A percentile compares a stretch with the other conserved stretches of the same genome.
These are phyloP conservation scores for Medicago arabica DNA, from an alignment of 306 rosid genomes.

Conservation along the genomic window DNA sequence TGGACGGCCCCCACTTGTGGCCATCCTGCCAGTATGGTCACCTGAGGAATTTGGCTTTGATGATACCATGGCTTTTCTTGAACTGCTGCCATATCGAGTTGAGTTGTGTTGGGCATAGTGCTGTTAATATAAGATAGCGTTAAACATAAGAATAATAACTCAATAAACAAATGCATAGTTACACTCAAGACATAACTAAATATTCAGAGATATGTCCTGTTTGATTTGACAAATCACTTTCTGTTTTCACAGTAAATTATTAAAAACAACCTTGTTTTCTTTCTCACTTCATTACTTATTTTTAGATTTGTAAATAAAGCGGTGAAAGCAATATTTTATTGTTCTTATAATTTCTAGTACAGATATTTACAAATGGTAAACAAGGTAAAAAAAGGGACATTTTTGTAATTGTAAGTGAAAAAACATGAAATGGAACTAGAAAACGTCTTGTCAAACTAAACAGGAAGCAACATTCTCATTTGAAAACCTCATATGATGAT, in stretches of 20 bases:
- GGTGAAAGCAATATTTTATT: not conserved
- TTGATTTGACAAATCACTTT: not conserved
- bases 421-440: not conserved
- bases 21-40: constrained; percentile 63
- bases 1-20: constrained; percentile 59
- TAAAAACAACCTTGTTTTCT: not conserved
- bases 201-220: not conserved
- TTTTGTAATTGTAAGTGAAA: not conserved
- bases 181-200: not conserved
- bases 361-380: not conserved
- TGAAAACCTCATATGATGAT: constrained; percentile 8
- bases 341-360: not conserved
- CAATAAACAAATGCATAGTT: constrained; percentile 4
- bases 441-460: not conserved
- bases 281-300: not conserved
- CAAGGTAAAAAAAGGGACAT: not conserved
- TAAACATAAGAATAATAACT: constrained; percentile 7
- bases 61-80: constrained; percentile 70
- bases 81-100: constrained; percentile 84
- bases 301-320: constrained; percentile 8
- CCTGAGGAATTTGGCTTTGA: constrained; percentile 72
- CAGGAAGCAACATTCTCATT: not conserved
- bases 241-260: not conserved
- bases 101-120: constrained; percentile 64
- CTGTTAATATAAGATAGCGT: constrained; percentile 53